phyloP scores from a whole-genome alignment of 2,329 filamentous ascomycete genomes.

The Ophiostoma triangulosporum region DNA sequence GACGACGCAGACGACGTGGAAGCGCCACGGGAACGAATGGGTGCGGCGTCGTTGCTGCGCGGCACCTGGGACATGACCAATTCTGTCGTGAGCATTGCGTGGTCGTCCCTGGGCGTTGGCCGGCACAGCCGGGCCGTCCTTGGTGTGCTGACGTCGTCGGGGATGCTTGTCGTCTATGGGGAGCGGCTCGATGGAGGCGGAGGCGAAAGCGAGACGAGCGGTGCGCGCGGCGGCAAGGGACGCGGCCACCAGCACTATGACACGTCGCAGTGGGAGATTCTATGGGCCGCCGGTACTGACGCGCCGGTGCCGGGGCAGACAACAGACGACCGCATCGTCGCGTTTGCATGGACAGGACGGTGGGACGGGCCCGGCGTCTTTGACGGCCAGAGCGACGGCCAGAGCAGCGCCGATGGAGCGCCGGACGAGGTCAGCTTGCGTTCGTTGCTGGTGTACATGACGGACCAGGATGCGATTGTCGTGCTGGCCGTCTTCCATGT shows the following conservation, averaged over 20 bases:
- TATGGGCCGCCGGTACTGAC: constrained; percentile 43
- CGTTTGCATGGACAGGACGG: constrained; percentile 38
- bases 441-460: constrained; percentile 38
- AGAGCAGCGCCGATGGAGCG: too few species aligned
- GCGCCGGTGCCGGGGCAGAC: constrained; percentile 31
- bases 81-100: constrained; percentile 39
- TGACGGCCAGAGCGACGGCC: neutral
- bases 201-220: neutral
- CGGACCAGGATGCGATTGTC: constrained; percentile 35
- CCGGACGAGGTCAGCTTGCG: neutral
- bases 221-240: neutral
- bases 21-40: neutral
- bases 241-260: constrained; percentile 17
- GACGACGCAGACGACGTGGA: neutral
- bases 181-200: constrained; percentile 26
- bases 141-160: constrained; percentile 35
- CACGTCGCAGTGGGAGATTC: constrained; percentile 33
- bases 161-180: constrained; percentile 37
- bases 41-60: neutral
- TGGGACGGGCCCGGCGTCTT: neutral
- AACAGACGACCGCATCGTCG: constrained; percentile 32
- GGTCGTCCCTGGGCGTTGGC: constrained; percentile 47
- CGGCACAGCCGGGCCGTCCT: constrained; percentile 39
- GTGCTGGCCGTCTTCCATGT: constrained; percentile 30
- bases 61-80: constrained; percentile 28